Percentiles rank a stretch among this genome's conserved stretches.
These are phyloP conservation scores for Neurospora sp. DNA, from an alignment of 495 filamentous ascomycete species.

Conservation along the genomic window DNA sequence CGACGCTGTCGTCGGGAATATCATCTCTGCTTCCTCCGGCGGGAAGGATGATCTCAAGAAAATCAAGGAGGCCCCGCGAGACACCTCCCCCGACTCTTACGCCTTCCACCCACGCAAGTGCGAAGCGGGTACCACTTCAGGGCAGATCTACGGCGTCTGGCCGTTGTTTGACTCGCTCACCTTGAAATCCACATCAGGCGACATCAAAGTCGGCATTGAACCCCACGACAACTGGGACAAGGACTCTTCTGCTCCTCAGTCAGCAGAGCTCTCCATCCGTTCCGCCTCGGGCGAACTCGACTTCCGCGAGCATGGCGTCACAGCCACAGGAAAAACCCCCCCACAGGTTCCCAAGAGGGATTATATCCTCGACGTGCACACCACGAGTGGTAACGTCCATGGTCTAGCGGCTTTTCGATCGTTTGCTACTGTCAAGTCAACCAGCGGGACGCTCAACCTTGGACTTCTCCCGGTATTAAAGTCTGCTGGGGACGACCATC, in stretches of 20 bases:
- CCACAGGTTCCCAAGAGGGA: constrained; percentile 24
- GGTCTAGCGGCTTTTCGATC: constrained; percentile 23
- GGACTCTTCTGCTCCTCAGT: constrained; percentile 9
- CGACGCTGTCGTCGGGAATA: constrained; percentile 17
- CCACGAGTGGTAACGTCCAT: constrained; percentile 23
- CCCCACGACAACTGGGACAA: constrained; percentile 17
- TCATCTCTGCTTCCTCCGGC: constrained; percentile 13
- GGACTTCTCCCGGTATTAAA: constrained; percentile 30
- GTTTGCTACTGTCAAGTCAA: constrained; percentile 11
- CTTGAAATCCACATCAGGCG: constrained; percentile 27
- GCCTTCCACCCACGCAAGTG: constrained; percentile 24
- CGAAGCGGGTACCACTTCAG: constrained; percentile 24
- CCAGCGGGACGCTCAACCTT: constrained; percentile 17
- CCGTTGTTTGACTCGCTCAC: constrained; percentile 31
- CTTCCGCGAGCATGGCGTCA: constrained; percentile 14
- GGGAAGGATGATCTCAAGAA: background rate
- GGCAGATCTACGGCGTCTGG: constrained; percentile 30
- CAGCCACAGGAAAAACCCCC: background rate
- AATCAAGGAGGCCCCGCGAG: background rate
- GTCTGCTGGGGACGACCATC: background rate
- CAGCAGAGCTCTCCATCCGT: constrained; percentile 25
- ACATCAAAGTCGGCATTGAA: constrained; percentile 25
- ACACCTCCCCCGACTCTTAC: constrained; percentile 16
- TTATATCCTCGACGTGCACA: constrained; percentile 30
- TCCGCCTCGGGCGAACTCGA: constrained; percentile 26